Conservation (phyloP, 352 stramenopile species). For the Globisporangium irregulare region DNA sequence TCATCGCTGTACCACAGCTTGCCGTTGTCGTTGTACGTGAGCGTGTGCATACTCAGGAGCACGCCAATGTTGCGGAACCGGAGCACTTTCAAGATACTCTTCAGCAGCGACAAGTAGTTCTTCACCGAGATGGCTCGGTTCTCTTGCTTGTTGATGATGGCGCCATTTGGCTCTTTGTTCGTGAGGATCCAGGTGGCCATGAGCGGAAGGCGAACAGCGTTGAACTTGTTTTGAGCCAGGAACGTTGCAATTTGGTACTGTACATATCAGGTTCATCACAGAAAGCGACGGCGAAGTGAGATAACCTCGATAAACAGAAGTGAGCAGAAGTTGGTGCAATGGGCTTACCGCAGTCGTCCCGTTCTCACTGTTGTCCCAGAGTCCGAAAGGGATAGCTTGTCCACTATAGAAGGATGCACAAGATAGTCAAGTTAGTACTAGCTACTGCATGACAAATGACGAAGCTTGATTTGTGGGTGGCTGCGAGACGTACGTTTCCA, state of each 20-base stretch:
- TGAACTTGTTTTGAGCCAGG: constrained; percentile 72
- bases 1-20: constrained; percentile 45
- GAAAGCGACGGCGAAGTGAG: background rate
- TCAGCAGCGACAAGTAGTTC: constrained; percentile 46
- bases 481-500: constrained; percentile 47
- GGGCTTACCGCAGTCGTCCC: constrained; percentile 55
- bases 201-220: constrained; percentile 63
- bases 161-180: constrained; percentile 44
- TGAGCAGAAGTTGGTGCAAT: background rate
- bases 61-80: constrained; percentile 58
- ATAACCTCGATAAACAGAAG: background rate
- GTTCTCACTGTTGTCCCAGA: constrained; percentile 75
- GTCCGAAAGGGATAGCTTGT: constrained; percentile 59
- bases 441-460: background rate
- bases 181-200: constrained; percentile 59
- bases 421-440: background rate
- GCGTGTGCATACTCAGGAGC: constrained; percentile 61
- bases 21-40: constrained; percentile 39
- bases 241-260: constrained; percentile 70
- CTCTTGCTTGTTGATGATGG: constrained; percentile 47
- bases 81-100: constrained; percentile 52
- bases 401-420: constrained; percentile 17
- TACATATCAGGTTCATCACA: too few relatives aligned
- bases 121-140: constrained; percentile 61
- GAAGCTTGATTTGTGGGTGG: background rate